Evolutionary conservation across 2,329 filamentous ascomycete species (phyloP).

Genomic region (Cryphonectria naterciae): DNA sequence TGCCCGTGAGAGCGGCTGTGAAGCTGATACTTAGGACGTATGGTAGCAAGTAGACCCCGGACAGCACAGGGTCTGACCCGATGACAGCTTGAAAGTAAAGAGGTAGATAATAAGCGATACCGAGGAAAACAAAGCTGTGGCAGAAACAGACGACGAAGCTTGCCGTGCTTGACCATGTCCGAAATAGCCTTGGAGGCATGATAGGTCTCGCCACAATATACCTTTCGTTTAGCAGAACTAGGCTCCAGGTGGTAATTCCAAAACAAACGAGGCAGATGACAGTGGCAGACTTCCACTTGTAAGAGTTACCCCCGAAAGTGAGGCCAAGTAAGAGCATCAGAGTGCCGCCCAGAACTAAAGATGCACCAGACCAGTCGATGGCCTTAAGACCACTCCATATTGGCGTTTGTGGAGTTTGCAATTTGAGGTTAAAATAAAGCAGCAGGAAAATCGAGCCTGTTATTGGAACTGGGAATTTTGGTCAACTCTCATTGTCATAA

Average conservation of each 20-base stretch:
- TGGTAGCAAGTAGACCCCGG: conserved; percentile 60
- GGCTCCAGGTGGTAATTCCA: not conserved
- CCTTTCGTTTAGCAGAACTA: not conserved
- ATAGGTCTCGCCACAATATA: not conserved
- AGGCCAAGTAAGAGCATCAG: not conserved
- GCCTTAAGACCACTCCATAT: conserved; percentile 39
- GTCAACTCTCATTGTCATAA: not conserved
- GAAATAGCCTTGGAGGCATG: conserved; percentile 1
- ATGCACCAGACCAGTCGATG: not conserved
- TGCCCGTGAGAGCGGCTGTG: conserved; percentile 26
- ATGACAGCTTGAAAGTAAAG: conserved; percentile 69
- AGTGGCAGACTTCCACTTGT: not conserved
- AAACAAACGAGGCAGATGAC: not conserved
- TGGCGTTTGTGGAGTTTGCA: conserved; percentile 65
- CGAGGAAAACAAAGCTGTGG: conserved; percentile 47
- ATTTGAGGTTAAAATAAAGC: conserved; percentile 39
- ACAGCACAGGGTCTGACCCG: conserved; percentile 56
- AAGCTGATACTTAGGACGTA: conserved; percentile 50
- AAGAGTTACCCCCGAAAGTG: not conserved
- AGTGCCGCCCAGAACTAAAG: not conserved
- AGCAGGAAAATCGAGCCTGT: conserved; percentile 30
- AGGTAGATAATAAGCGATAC: conserved; percentile 67
- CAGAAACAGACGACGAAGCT: conserved; percentile 9
- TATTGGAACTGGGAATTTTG: conserved; percentile 13
- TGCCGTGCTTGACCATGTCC: not conserved